These are phyloP conservation scores for Aureobasidium sp. DNA, from an alignment of 2,329 filamentous ascomycete genomes.

Conservation along the genomic window DNA sequence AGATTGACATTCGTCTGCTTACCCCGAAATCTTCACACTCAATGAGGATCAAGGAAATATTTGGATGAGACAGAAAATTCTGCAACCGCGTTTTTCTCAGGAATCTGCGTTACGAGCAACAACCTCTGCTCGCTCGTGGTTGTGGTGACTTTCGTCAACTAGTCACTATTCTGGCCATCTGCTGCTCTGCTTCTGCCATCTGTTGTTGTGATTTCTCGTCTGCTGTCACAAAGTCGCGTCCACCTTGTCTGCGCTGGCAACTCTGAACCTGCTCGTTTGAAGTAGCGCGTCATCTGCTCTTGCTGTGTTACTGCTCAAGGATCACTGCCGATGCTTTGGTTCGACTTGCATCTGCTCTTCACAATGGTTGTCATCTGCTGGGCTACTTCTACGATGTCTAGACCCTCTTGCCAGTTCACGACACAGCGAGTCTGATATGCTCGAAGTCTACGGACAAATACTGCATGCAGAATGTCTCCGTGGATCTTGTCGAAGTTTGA, in stretches of 20 bases:
- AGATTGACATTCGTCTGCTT: constrained; percentile 21
- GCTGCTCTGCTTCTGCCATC: neutral
- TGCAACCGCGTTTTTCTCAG: neutral
- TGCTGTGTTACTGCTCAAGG: neutral
- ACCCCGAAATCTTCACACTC: constrained; percentile 18
- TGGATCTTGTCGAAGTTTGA: neutral
- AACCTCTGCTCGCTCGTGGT: neutral
- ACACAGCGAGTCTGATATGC: no score
- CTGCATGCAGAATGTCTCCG: neutral
- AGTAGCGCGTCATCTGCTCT: neutral
- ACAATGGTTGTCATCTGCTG: neutral
- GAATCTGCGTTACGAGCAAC: neutral
- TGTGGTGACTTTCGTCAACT: neutral
- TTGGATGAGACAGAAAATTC: neutral
- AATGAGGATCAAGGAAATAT: neutral
- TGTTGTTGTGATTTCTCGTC: neutral
- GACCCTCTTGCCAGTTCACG: no score
- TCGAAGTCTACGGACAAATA: neutral
- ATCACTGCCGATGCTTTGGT: no score
- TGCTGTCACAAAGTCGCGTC: neutral
- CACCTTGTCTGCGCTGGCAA: no score
- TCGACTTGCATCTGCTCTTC: neutral
- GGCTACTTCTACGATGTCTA: neutral
- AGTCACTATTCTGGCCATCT: neutral
- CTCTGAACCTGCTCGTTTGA: no score